phyloP scores from a whole-genome alignment of 176 grass and related monocot species.

The Aechmea fasciata region DNA sequence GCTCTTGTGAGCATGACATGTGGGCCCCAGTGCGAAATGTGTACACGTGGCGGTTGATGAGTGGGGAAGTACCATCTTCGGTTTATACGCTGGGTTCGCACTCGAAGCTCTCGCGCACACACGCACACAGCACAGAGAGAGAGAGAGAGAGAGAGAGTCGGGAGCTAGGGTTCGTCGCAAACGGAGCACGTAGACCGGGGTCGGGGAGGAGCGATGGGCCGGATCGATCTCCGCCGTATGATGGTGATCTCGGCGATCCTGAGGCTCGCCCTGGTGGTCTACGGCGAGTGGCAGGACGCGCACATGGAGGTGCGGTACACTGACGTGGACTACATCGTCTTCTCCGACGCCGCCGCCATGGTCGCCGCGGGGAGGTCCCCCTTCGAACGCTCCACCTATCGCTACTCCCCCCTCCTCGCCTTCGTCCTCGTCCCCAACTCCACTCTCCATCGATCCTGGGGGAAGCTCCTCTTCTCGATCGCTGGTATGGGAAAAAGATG shows the following conservation, averaged over 20 bases:
- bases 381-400: conserved; percentile 72
- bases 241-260: conserved; percentile 46
- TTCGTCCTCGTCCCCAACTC: conserved; percentile 79
- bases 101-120: too few relatives aligned
- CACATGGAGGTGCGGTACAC: conserved; percentile 90
- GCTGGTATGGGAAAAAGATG: conserved; percentile 38
- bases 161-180: too few relatives aligned
- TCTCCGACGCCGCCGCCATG: conserved; percentile 76
- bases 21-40: neutral
- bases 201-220: neutral
- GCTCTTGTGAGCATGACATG: neutral
- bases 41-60: neutral
- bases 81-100: too few relatives aligned
- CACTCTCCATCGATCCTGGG: conserved; percentile 54
- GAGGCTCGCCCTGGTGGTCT: conserved; percentile 41
- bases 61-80: neutral
- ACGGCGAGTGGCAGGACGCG: conserved; percentile 81
- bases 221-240: conserved; percentile 27
- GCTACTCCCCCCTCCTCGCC: conserved; percentile 84
- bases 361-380: conserved; percentile 58
- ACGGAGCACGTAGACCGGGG: too few relatives aligned
- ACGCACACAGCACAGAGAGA: too few relatives aligned
- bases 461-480: conserved; percentile 78
- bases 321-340: conserved; percentile 90
- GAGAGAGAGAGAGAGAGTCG: too few relatives aligned